Percentiles rank a stretch among this genome's conserved stretches.
Evolutionary conservation across 73 alveolate genomes (phyloP).

Genomic region (Paramecium pentaurelia): DNA sequence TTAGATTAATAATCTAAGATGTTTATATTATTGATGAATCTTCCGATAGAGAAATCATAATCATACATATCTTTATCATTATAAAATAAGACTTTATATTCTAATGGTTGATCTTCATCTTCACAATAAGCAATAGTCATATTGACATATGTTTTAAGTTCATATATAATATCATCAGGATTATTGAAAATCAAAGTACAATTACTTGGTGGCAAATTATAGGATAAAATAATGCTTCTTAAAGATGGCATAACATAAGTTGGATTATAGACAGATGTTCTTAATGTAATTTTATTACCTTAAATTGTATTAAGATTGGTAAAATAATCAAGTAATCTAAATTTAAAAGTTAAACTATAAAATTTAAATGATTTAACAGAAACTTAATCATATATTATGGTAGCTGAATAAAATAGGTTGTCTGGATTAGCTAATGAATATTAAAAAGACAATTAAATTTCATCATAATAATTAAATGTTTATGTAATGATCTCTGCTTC

Average conservation of each 20-base stretch:
- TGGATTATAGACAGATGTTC: background rate
- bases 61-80: background rate
- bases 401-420: background rate
- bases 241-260: background rate
- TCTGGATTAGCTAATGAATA: background rate
- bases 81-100: background rate
- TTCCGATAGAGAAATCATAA: background rate
- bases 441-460: background rate
- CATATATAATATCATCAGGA: background rate
- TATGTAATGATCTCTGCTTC: background rate
- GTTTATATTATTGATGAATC: background rate
- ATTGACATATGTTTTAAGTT: background rate
- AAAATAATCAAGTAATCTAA: conserved; percentile 15
- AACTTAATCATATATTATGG: background rate
- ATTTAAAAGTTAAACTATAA: background rate
- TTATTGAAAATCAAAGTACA: background rate
- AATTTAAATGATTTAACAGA: background rate
- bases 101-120: background rate
- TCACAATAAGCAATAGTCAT: background rate
- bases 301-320: background rate
- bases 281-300: background rate
- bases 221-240: background rate
- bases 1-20: background rate
- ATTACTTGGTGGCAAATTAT: background rate
- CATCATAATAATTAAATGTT: background rate